A percentile compares a stretch with the other conserved stretches of the same genome.
Conservation (phyloP, 2,329 filamentous ascomycete species). For the Phialophora macrospora region DNA sequence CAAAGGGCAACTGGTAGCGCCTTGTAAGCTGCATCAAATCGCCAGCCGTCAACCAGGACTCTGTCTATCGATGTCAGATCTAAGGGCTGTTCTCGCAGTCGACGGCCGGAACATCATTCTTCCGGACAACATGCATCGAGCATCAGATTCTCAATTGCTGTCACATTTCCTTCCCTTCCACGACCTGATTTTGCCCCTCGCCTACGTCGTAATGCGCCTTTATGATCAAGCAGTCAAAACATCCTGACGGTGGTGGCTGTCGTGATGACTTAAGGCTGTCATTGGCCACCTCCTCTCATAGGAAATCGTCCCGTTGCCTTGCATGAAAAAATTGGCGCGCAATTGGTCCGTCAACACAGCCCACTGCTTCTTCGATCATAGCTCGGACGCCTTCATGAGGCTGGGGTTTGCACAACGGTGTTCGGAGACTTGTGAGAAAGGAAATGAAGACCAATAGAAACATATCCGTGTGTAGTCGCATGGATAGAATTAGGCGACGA, state of each 20-base stretch:
- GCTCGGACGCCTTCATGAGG: background rate
- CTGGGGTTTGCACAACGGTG: background rate
- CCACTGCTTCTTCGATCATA: background rate
- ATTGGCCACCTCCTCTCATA: background rate
- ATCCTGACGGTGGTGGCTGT: too few relatives aligned
- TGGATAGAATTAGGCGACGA: too few relatives aligned
- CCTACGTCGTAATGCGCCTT: background rate
- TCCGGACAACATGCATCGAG: background rate
- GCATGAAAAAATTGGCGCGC: background rate
- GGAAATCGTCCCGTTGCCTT: background rate
- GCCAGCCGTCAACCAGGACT: background rate
- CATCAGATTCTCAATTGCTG: background rate
- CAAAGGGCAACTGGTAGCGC: background rate
- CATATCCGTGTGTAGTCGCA: too few relatives aligned
- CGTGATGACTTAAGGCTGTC: background rate
- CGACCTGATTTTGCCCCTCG: background rate
- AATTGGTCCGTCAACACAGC: conserved; percentile 6
- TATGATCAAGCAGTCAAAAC: too few relatives aligned
- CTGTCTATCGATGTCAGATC: background rate
- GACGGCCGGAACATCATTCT: background rate
- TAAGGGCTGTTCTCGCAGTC: background rate
- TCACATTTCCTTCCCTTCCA: background rate
- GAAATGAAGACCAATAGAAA: background rate
- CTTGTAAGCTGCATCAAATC: background rate
- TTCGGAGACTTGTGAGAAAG: background rate